These are phyloP conservation scores for Fusarium caatingaense DNA, from an alignment of 2,329 filamentous ascomycete genomes.

Conservation along the genomic window DNA sequence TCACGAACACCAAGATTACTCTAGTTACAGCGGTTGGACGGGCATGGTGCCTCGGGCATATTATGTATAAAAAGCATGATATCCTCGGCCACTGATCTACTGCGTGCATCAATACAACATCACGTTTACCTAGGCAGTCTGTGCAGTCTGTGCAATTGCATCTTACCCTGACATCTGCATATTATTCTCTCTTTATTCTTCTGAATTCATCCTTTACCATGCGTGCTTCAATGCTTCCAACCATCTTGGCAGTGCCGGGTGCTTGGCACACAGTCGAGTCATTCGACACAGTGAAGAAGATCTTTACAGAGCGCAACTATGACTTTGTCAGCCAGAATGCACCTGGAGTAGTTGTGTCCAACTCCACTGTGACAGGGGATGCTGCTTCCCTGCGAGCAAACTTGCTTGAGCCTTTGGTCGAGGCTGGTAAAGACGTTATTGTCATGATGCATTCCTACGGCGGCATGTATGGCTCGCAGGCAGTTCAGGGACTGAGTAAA, in stretches of 20 bases:
- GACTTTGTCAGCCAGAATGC: constrained; percentile 12
- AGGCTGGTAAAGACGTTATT: constrained; percentile 36
- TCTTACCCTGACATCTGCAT: neutral
- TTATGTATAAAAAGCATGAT: neutral
- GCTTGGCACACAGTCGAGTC: constrained; percentile 34
- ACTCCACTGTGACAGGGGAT: neutral
- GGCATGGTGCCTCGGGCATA: neutral
- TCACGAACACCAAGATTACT: no score
- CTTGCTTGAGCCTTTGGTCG: constrained; percentile 17
- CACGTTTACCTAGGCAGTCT: neutral
- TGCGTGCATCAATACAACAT: neutral
- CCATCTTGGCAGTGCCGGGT: constrained; percentile 32
- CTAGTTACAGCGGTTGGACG: neutral
- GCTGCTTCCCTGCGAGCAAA: constrained; percentile 11
- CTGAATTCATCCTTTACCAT: neutral
- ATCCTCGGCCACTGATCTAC: neutral
- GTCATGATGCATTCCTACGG: constrained; percentile 44
- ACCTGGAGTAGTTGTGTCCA: neutral
- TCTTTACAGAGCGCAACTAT: constrained; percentile 2
- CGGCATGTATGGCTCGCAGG: constrained; percentile 29
- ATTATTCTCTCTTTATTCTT: no score
- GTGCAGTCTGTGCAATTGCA: neutral
- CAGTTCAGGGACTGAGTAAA: constrained; percentile 31
- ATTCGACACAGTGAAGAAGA: constrained; percentile 3
- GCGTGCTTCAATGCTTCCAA: constrained; percentile 19